Base-by-base conservation (phyloP, 129 eudicot species). In the Flaveria trinervia region DNA sequence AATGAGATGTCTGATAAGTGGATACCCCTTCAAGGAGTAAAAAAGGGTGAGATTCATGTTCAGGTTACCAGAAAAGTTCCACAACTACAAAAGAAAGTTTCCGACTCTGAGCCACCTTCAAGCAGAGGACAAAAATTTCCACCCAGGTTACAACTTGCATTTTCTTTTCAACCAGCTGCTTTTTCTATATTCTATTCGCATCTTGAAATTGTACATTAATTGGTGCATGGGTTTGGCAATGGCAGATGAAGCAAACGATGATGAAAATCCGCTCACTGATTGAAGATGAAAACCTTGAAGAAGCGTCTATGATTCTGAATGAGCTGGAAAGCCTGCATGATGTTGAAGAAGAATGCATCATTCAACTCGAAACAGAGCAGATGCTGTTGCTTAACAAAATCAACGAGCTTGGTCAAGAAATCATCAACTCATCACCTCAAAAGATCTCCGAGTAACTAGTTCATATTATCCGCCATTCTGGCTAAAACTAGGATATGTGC, bases 11-110 rank as follows among this genome's bases (percentile, higher is more conserved):
- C 81, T 7, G 97, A 94, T 50, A 94, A 94, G 75, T 91, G 99
- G 99, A 89, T 94, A 83, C 99, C 99, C 5, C 90, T 94, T 61
- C 99, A 94, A 82, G 92, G 95, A 28, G 99, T 94, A 11, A 94
- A 89, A 77, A 87, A 45, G 73, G 99, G 99, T n/a, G 99, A 94
- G 75, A 91, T 94, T 70, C 97, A 84, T 88, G 82, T 94, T 83
- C 99, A 91, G 65, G 80, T 94, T 54, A 89, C 92, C 39, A 80
- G 97, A 75, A 94, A 83, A 81, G 72, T 89, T 48, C 96, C 96
- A 18, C 86, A 91, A 73, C 59, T 84, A 65, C 84, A 83, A 45
- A 87, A 84, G 85, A 88, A 75, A 76, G 71, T 80, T 45, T 30
- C 83, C 1, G 93, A 91, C 36, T 83, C 89, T 7, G 90, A 87